Base-by-base conservation (phyloP, 2,329 filamentous ascomycete species). In the Hypocrella siamensis region DNA sequence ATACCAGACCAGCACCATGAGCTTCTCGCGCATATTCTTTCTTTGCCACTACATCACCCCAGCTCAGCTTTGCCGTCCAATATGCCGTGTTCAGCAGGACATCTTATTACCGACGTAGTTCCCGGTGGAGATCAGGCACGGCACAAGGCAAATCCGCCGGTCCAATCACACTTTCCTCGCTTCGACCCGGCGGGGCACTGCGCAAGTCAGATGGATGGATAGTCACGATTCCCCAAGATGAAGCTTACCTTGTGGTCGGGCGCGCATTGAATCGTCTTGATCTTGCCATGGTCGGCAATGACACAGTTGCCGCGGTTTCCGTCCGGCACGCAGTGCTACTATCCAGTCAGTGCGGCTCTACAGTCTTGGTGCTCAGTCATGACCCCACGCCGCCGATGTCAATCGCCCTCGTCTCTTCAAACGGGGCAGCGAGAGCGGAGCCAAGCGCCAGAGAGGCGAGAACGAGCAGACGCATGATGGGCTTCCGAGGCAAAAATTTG, bases 251-350 rank as follows among this genome's bases (percentile, higher is more conserved):
- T 5, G 17, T 29, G 27, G 26, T 33, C 31, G 11, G 31, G n/a
- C 6, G 31, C 31, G 14, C 31, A 29, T 7, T 19, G 5, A 11
- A 33, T 33, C 5, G 26, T 33, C 31, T 33, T 33, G 31, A 33
- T 15, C 16, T 29, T 22, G 19, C 31, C 31, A 19, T 24, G 31
- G 19, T 33, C 31, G 6, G 26, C 31, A 18, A 33, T 24, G 8
- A 33, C 26, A 21, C 31, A 33, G 19, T 28, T 33, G 16, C 31
- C 31, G 16, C n/a, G 26, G 2, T 4, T n/a, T 19, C 9, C 26
- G 19, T 29, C 31, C 10, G 31, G 26, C 21, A 29, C 31, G 19
- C 31, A 33, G 10, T 29, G 15, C 31, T 26, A 12, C 14, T 12
- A 22, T 22, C 8, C 12, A 7, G 21, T 22, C 21, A 22, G 21